Evolutionary conservation across 768 basidiomycete genomes (phyloP).

Genomic region (Leccinum subtestaceum): DNA sequence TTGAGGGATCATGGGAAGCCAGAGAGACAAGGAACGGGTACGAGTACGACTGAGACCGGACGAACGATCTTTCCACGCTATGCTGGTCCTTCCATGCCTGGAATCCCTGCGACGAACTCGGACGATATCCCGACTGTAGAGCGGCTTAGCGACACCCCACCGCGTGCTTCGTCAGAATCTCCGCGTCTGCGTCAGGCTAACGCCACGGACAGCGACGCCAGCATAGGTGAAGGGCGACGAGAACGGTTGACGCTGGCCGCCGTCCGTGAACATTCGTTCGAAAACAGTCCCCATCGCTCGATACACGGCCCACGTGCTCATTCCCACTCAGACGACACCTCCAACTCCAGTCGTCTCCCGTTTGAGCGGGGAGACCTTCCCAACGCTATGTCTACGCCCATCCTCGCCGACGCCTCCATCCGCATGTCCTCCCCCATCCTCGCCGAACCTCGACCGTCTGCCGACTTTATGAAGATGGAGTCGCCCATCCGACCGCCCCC

Average conservation of each 20-base stretch:
- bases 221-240: conserved; percentile 21
- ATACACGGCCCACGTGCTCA: conserved; percentile 11
- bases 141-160: conserved; percentile 22
- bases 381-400: conserved; percentile 30
- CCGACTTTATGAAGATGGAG: conserved; percentile 51
- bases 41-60: conserved; percentile 10
- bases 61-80: conserved; percentile 21
- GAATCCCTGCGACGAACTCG: conserved; percentile 22
- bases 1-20: conserved; percentile 25
- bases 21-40: conserved; percentile 18
- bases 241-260: conserved; percentile 26
- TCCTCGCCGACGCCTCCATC: conserved; percentile 25
- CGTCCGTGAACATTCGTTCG: conserved; percentile 24
- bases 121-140: conserved; percentile 31
- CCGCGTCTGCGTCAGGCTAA: conserved; percentile 18
- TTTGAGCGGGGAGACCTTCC: conserved; percentile 26
- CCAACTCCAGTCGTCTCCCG: conserved; percentile 23
- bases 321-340: conserved; percentile 23
- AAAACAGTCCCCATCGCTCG: conserved; percentile 14
- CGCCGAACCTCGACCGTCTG: conserved; percentile 40
- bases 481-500: conserved; percentile 40
- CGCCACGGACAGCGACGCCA: conserved; percentile 19
- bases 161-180: conserved; percentile 26
- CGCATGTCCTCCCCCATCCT: conserved; percentile 36
- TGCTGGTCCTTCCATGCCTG: conserved; percentile 18